phyloP scores from a whole-genome alignment of 2,329 filamentous ascomycete genomes.

The Hymenoscyphus scutula region DNA sequence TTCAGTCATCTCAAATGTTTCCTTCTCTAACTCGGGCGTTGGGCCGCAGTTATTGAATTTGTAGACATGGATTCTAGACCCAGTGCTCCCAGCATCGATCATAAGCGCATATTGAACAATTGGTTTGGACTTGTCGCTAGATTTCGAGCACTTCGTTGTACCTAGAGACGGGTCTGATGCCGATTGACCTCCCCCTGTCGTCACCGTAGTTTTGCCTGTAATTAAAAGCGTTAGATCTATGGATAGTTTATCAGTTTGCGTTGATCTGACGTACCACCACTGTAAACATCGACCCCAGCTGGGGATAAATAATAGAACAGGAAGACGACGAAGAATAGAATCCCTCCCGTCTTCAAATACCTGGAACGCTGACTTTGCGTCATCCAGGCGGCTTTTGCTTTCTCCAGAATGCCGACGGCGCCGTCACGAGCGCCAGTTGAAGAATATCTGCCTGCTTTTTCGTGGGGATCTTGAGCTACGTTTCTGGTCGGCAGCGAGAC shows the following conservation, averaged over 20 bases:
- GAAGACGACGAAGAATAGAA: slow-evolving; percentile 58
- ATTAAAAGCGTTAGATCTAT: slow-evolving; percentile 8
- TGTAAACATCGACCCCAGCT: slow-evolving; percentile 42
- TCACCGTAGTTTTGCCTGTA: slow-evolving; percentile 7
- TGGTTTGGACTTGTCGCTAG: slow-evolving; percentile 83
- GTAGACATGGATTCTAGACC: slow-evolving; percentile 97
- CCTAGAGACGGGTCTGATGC: slow-evolving; percentile 61
- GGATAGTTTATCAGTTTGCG: neutral
- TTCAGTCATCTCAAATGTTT: slow-evolving; percentile 91
- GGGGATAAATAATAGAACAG: slow-evolving; percentile 65
- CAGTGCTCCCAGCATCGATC: slow-evolving; percentile 97
- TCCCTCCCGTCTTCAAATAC: slow-evolving; percentile 63
- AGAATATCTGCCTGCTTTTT: slow-evolving; percentile 62
- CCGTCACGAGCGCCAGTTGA: slow-evolving; percentile 42
- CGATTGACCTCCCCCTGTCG: slow-evolving; percentile 46
- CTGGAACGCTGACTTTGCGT: slow-evolving; percentile 63
- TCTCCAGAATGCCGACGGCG: slow-evolving; percentile 48
- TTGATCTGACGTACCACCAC: slow-evolving; percentile 23
- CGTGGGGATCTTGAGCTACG: slow-evolving; percentile 58
- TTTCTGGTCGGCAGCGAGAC: slow-evolving; percentile 63
- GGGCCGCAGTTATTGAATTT: slow-evolving; percentile 98
- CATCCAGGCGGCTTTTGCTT: slow-evolving; percentile 57
- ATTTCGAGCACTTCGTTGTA: slow-evolving; percentile 75
- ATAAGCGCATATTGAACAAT: slow-evolving; percentile 97
- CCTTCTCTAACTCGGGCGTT: slow-evolving; percentile 89